Evolutionary conservation across 2,329 filamentous ascomycete species (phyloP), one percentile per base, ranked within the genome.

Genomic region (Calonectria ilicicola): DNA sequence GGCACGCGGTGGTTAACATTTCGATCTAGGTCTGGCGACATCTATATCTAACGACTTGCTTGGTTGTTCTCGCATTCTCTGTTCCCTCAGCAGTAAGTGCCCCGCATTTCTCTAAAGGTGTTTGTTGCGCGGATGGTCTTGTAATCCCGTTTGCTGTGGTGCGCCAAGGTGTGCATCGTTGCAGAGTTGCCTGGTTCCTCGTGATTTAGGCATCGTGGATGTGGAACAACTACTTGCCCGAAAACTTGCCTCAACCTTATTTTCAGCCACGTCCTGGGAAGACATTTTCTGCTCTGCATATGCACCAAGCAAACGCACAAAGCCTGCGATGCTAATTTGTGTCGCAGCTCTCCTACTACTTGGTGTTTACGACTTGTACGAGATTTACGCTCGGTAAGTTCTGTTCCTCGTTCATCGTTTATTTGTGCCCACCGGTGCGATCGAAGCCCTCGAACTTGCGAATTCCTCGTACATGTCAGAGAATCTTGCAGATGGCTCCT

Each of bases 301-400:
- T 17, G n/a, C 23, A 26, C 29, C 15, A 49, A 53, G 67, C 53
- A 46, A 35, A 26, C 32, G 12, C 44, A 19, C 21, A 53, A 42
- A 47, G 44, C n/a, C 29, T 17, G 53, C 51, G 60, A 73, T 70
- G 71, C 77, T 79, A 62, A 79, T 42, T 21, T 12, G 26, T n/a
- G 47, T 26, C 27, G 51, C 65, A 80, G 78, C 76, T 76, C 72
- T 79, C 74, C 75, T 74, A 78, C 78, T 78, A 78, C 68, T 74
- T 58, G 77, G 72, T 76, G 72, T 76, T 80, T 67, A 80, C 78
- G 78, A 80, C 75, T 72, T 80, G 78, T 74, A 80, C 78, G 77
- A 78, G 73, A 79, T 69, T 71, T 46, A 79, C 74, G 72, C 76
- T 79, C 77, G 78, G 78, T 80, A 80, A 76, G 78, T 65, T 26